Base-by-base conservation (phyloP, 768 basidiomycete species). In the Naematelia encephala region DNA sequence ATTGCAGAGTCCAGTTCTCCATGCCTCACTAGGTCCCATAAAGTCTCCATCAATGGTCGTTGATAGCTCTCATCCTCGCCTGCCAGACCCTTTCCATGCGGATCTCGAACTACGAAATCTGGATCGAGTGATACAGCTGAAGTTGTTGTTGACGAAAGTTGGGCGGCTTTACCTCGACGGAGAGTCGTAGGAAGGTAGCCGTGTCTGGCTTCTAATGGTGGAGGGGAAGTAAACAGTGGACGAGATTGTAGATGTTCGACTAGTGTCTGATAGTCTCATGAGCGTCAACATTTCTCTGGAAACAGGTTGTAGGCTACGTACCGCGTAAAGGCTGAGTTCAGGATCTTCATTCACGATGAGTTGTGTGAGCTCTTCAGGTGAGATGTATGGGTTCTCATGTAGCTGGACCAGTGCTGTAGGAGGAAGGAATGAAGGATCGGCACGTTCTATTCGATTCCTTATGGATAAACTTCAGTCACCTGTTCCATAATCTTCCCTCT, bases 1-100 rank as follows among this genome's bases (percentile, higher is more conserved):
- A 92, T 80, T 0, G 92, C 94, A 11, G 90, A 87, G 11, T 89
- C 89, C 26, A 94, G 76, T 59, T 86, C 80, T n/a, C 93, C 93
- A 4, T 88, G 86, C 42, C 93, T 85, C 2, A 97, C 81, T 62
- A 87, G 87, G 23, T 86, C 84, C 76, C 89, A 94, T 21, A 98
- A 73, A 0, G 87, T 84, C 64, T 90, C 86, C 0, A 85, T 79
- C 22, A 96, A 76, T 26, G 84, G 83, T 64, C 86, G 88, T 73
- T 97, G 91, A 68, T 87, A 90, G 52, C 84, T 86, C 89, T 91
- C 69, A 61, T 74, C 72, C 51, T 74, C 72, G 2, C 72, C 72
- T 22, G 72, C 72, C 12, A 71, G 50, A 13, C 66, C 63, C 26
- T n/a, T 43, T 8, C 69, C 72, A 44, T 73, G 71, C 3, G 71